Base-by-base conservation (phyloP, 768 basidiomycete species). In the Lactarius deliciosus region DNA sequence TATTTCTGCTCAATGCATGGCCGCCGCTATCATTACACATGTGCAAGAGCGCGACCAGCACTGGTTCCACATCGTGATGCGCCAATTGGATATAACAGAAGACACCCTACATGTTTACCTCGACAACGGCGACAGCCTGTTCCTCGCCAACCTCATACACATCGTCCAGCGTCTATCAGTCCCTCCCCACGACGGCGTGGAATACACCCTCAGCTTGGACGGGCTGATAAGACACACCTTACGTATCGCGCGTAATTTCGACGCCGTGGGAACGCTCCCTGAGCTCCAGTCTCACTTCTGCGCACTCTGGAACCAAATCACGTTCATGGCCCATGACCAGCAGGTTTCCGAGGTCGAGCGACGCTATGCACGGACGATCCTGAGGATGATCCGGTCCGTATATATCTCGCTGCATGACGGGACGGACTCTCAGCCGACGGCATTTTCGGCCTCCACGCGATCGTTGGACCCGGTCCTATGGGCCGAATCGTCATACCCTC, bases 101-200 rank as follows among this genome's bases (percentile, higher is more conserved):
- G 61, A 63, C 8, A 40, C 34, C 22, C 62, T 68, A 4, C 58
- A 40, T 30, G 34, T 28, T 16, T 64, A 59, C 22, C 58, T 64
- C 18, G 62, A 50, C 3, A 62, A 68, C 34, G 66, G 66, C 18
- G 66, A 68, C 50, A 68, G 63, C 58, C 41, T 64, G 16, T 36
- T 64, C 54, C 58, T 68, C 18, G 66, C 66, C 22, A 68, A 68
- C 28, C 66, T 68, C 41, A 68, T 68, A 41, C 58, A 64, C 11
- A 64, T 68, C 28, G 58, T 64, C 58, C 38, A 57, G 34, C 53
- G 57, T 53, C 50, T 66, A 40, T 40, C 15, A 6, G 40, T 36
- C 6, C 57, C 57, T 41, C 47, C 57, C 18, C 65, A 66, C 34
- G 22, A 30, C n/a, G 9, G 55, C 15, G 13, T 36, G 6, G 60